phyloP scores from a whole-genome alignment of 2,329 filamentous ascomycete genomes.

The Bipolaris gigantea region DNA sequence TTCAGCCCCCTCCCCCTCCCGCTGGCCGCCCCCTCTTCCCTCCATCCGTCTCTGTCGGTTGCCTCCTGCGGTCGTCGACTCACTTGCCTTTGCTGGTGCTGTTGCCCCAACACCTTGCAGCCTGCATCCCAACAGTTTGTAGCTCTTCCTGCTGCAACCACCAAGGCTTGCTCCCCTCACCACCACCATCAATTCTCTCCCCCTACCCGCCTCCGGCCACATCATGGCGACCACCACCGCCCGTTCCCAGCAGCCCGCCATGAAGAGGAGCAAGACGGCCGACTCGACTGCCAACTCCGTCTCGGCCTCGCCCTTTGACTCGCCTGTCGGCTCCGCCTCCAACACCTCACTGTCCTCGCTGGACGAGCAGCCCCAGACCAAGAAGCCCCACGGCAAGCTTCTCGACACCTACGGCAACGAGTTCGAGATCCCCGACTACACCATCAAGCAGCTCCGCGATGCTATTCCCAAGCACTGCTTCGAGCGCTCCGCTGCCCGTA shows the following conservation, averaged over 20 bases:
- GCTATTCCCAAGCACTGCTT: slow-evolving; percentile 98
- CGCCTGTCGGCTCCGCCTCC: slow-evolving; percentile 68
- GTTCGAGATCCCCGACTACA: slow-evolving; percentile 92
- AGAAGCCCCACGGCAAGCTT: slow-evolving; percentile 62
- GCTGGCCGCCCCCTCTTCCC: slow-evolving; percentile 1
- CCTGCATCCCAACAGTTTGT: slow-evolving; percentile 30
- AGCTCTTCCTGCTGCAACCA: slow-evolving; percentile 16
- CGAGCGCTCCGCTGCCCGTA: slow-evolving; percentile 75
- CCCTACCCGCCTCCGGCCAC: background rate
- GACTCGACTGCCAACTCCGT: slow-evolving; percentile 59
- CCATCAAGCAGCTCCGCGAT: slow-evolving; percentile 95
- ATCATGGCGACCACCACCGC: slow-evolving; percentile 56
- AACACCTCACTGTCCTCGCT: slow-evolving; percentile 92
- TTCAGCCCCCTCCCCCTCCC: slow-evolving; percentile 20
- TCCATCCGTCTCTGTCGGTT: slow-evolving; percentile 6
- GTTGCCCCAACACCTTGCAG: slow-evolving; percentile 24
- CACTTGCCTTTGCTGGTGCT: slow-evolving; percentile 3
- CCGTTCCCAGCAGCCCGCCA: slow-evolving; percentile 54
- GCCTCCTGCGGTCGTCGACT: background rate
- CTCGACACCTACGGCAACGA: slow-evolving; percentile 93
- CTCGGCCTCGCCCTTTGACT: slow-evolving; percentile 60
- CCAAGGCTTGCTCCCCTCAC: slow-evolving; percentile 5
- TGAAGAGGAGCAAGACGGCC: slow-evolving; percentile 52
- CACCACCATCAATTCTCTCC: background rate
- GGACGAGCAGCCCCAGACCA: slow-evolving; percentile 58